A percentile compares a stretch with the other conserved stretches of the same genome.
Evolutionary conservation across 2,329 filamentous ascomycete species (phyloP).

Genomic region (Remersonia thermophila): DNA sequence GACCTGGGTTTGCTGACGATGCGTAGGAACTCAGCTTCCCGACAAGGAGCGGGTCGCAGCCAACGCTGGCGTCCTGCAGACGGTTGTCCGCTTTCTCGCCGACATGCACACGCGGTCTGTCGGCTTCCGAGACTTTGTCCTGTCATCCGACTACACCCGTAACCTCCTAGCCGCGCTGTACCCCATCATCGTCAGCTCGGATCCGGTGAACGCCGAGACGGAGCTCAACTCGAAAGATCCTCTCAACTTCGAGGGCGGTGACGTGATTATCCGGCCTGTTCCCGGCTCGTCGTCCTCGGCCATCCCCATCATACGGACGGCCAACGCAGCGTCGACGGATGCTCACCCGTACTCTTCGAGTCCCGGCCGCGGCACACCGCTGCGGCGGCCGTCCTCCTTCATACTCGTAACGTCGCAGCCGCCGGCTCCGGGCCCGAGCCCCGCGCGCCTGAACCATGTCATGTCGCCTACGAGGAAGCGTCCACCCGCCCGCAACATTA

Average conservation of each 20-base stretch:
- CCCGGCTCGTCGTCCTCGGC: slow-evolving; percentile 45
- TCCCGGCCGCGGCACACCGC: slow-evolving; percentile 41
- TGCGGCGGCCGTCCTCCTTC: slow-evolving; percentile 80
- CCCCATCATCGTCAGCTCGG: slow-evolving; percentile 75
- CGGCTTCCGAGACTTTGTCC: slow-evolving; percentile 71
- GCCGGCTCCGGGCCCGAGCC: slow-evolving; percentile 42
- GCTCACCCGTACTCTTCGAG: slow-evolving; percentile 33
- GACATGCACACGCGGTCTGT: slow-evolving; percentile 66
- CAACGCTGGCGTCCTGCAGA: slow-evolving; percentile 57
- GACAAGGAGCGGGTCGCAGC: slow-evolving; percentile 39
- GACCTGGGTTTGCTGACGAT: slow-evolving; percentile 9
- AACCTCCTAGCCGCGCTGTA: slow-evolving; percentile 70
- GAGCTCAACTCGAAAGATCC: slow-evolving; percentile 80
- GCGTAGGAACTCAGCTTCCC: slow-evolving; percentile 27
- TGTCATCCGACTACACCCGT: slow-evolving; percentile 69
- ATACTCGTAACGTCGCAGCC: slow-evolving; percentile 69
- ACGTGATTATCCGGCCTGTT: slow-evolving; percentile 70
- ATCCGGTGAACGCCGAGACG: slow-evolving; percentile 68
- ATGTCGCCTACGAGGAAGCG: slow-evolving; percentile 47
- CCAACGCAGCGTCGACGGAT: slow-evolving; percentile 40
- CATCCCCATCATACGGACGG: slow-evolving; percentile 60
- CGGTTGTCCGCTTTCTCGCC: slow-evolving; percentile 65
- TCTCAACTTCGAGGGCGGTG: slow-evolving; percentile 73
- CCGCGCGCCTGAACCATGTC: slow-evolving; percentile 50
- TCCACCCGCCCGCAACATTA: slow-evolving; percentile 35